phyloP scores from a whole-genome alignment of 2,329 filamentous ascomycete species.

The Pseudocercospora fijiensis region DNA sequence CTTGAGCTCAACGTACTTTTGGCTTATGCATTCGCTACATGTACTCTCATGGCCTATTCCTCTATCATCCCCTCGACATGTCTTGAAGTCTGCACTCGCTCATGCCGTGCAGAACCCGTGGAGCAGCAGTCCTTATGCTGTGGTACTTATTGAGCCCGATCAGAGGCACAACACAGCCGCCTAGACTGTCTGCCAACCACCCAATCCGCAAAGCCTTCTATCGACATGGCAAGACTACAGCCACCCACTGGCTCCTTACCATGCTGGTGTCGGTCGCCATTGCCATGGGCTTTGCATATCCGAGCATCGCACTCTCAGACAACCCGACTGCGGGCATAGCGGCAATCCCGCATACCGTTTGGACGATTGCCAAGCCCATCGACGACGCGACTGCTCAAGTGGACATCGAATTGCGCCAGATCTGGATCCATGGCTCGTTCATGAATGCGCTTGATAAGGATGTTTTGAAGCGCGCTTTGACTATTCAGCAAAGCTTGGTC shows the following conservation, averaged over 20 bases:
- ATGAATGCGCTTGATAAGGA: conserved; percentile 70
- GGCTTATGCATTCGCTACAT: not conserved
- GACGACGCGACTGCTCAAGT: conserved; percentile 48
- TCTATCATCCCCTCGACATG: not conserved
- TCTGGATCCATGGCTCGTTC: conserved; percentile 79
- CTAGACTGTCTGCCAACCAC: conserved; percentile 62
- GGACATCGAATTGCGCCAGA: conserved; percentile 77
- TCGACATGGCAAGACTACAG: conserved; percentile 68
- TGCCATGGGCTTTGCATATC: conserved; percentile 69
- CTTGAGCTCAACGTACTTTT: not conserved
- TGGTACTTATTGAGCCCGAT: conserved; percentile 67
- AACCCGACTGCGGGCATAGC: conserved; percentile 70
- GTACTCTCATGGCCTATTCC: not conserved
- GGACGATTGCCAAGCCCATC: conserved; percentile 54
- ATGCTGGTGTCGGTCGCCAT: conserved; percentile 71
- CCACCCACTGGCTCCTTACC: conserved; percentile 71
- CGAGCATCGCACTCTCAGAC: conserved; percentile 70
- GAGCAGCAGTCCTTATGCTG: conserved; percentile 33
- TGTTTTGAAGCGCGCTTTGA: conserved; percentile 64
- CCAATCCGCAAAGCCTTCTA: conserved; percentile 65
- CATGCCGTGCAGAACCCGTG: conserved; percentile 14
- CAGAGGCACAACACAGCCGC: conserved; percentile 74
- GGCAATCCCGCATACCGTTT: conserved; percentile 74
- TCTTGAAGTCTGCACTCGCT: not conserved
- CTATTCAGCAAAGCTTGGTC: conserved; percentile 68